phyloP scores from a whole-genome alignment of 495 filamentous ascomycete genomes.

The Achaetomiella virescens region DNA sequence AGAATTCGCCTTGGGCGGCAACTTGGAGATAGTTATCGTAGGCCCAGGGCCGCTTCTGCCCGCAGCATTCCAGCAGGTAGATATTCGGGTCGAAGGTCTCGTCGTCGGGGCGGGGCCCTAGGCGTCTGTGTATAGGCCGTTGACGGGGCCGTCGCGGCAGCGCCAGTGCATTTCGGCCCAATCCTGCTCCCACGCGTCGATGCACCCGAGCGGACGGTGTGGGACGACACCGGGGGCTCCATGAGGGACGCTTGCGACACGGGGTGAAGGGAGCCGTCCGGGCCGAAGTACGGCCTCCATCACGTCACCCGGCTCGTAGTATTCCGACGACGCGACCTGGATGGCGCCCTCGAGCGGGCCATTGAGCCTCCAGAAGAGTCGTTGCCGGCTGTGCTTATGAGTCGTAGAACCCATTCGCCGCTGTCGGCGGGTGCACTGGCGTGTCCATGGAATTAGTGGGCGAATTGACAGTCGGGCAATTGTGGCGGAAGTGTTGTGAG shows the following conservation, averaged over 20 bases:
- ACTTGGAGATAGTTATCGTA: not conserved
- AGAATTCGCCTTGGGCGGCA: not conserved
- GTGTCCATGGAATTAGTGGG: not conserved
- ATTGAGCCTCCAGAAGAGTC: slow-evolving; percentile 4
- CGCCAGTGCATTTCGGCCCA: not conserved
- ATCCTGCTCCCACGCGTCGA: not conserved
- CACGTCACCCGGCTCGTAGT: not conserved
- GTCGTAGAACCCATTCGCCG: not conserved
- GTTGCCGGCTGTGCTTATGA: not conserved
- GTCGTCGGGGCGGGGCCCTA: slow-evolving; percentile 1
- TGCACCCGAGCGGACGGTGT: not conserved
- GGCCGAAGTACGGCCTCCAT: slow-evolving; percentile 5
- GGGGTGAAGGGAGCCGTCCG: not conserved
- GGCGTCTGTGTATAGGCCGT: not conserved
- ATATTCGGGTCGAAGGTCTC: not conserved
- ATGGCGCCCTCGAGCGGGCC: slow-evolving; percentile 3
- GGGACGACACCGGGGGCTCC: not conserved
- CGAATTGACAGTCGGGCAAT: slow-evolving; percentile 1
- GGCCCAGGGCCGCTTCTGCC: slow-evolving; percentile 2
- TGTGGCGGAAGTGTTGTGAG: too few species aligned
- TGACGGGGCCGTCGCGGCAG: not conserved
- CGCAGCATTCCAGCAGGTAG: slow-evolving; percentile 1
- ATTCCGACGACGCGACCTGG: not conserved
- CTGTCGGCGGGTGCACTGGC: not conserved
- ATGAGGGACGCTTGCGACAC: not conserved